Conservation (phyloP, 1,284 basidiomycete genomes). For the Rhodotorula sp. region DNA sequence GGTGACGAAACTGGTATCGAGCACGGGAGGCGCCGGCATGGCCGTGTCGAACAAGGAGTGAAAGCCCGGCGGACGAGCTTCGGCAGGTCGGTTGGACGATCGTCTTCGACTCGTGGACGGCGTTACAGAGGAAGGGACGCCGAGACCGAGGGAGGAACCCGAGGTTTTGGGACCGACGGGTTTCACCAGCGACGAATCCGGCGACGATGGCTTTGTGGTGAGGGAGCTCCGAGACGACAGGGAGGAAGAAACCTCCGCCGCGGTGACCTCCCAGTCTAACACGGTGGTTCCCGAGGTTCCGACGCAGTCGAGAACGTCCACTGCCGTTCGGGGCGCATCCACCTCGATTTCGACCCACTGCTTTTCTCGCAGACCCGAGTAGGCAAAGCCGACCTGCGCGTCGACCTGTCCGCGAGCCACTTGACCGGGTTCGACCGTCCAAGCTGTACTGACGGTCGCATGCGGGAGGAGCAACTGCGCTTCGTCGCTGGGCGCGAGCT, state of each 20-base stretch:
- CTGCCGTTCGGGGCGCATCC: not conserved
- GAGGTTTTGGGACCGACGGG: constrained; percentile 1
- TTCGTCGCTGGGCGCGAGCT: not conserved
- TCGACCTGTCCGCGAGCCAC: not conserved
- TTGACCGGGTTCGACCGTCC: constrained; percentile 8
- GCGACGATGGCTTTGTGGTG: not conserved
- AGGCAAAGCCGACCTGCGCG: constrained; percentile 9
- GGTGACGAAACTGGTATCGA: constrained; percentile 11
- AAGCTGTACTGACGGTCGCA: constrained; percentile 2
- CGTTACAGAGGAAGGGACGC: not conserved
- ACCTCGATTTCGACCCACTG: constrained; percentile 14
- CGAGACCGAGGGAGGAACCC: constrained; percentile 1
- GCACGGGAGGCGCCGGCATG: constrained; percentile 18
- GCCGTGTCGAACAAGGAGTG: constrained; percentile 33
- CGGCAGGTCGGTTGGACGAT: not conserved
- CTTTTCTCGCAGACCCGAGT: constrained; percentile 18
- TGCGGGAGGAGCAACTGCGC: not conserved
- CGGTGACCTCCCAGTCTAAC: not conserved
- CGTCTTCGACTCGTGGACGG: not conserved
- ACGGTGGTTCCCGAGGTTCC: not conserved
- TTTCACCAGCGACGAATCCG: not conserved
- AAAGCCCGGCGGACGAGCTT: constrained; percentile 17
- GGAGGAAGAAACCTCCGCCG: not conserved
- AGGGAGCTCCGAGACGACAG: not conserved
- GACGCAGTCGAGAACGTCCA: not conserved